Evolutionary conservation across 495 filamentous ascomycete genomes (phyloP).

Genomic region (Haplographium delicatum): DNA sequence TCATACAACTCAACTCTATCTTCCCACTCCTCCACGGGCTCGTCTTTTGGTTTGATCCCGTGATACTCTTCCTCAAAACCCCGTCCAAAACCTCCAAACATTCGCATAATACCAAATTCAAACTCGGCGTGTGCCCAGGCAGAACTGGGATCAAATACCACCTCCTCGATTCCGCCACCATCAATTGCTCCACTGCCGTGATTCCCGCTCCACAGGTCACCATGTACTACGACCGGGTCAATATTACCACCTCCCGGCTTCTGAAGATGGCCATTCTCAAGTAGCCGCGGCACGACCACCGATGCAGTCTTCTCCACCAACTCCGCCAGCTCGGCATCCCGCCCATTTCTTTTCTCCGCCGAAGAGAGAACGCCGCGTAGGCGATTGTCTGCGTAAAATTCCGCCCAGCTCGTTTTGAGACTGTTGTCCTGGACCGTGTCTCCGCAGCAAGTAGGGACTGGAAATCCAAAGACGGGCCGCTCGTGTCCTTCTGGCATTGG

Average conservation of each 20-base stretch:
- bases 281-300: slow-evolving; percentile 63
- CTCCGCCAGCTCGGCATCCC: slow-evolving; percentile 51
- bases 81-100: slow-evolving; percentile 87
- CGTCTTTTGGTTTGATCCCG: slow-evolving; percentile 64
- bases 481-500: slow-evolving; percentile 55
- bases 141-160: slow-evolving; percentile 76
- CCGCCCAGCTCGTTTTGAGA: slow-evolving; percentile 65
- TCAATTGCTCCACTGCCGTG: slow-evolving; percentile 60
- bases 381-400: slow-evolving; percentile 75
- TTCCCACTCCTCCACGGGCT: slow-evolving; percentile 78
- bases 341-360: slow-evolving; percentile 56
- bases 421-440: slow-evolving; percentile 74
- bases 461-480: slow-evolving; percentile 70
- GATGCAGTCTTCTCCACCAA: slow-evolving; percentile 58
- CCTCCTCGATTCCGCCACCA: slow-evolving; percentile 58
- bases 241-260: slow-evolving; percentile 48
- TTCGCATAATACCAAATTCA: slow-evolving; percentile 88
- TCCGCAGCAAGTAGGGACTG: slow-evolving; percentile 72
- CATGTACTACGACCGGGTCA: slow-evolving; percentile 76
- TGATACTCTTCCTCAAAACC: slow-evolving; percentile 75
- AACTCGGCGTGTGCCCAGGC: slow-evolving; percentile 86
- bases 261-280: slow-evolving; percentile 62
- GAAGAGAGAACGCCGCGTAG: slow-evolving; percentile 56
- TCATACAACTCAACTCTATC: slow-evolving; percentile 79
- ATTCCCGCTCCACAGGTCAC: slow-evolving; percentile 91